phyloP scores from a whole-genome alignment of 129 eudicot species.

The Flaveria brownii region DNA sequence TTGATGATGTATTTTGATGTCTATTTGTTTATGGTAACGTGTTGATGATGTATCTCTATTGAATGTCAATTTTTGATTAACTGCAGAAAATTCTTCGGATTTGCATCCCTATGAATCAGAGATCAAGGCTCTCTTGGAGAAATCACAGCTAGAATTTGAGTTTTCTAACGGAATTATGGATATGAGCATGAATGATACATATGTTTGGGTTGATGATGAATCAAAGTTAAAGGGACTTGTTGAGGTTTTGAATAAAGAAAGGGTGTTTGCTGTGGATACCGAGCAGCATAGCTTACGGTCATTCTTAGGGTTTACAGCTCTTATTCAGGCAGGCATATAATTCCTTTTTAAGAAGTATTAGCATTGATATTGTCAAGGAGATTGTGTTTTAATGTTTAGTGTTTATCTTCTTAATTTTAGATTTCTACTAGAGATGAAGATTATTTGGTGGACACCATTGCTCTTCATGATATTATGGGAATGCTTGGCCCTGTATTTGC shows the following conservation, averaged over 20 bases:
- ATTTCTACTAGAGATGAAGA: conserved; percentile 74
- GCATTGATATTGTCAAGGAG: neutral
- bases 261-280: conserved; percentile 81
- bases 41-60: conserved; percentile 16
- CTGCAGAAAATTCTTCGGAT: conserved; percentile 40
- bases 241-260: conserved; percentile 62
- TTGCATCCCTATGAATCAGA: conserved; percentile 71
- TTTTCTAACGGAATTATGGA: conserved; percentile 29
- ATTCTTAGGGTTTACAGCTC: conserved; percentile 89
- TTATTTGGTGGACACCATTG: conserved; percentile 81
- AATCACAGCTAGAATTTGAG: conserved; percentile 38
- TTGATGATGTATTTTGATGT: conserved; percentile 24
- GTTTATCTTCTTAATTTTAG: conserved; percentile 38
- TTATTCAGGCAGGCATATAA: conserved; percentile 57
- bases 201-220: conserved; percentile 76
- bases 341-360: neutral
- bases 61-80: conserved; percentile 17
- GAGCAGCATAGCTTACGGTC: conserved; percentile 90
- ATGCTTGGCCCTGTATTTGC: conserved; percentile 78
- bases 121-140: conserved; percentile 53
- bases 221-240: conserved; percentile 58
- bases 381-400: conserved; percentile 6
- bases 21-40: neutral
- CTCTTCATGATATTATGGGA: conserved; percentile 72
- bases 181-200: conserved; percentile 41